Percentiles rank a stretch among this genome's conserved stretches.
phyloP scores from a whole-genome alignment of 768 basidiomycete species.

The Hygrophoropsis aurantiaca region DNA sequence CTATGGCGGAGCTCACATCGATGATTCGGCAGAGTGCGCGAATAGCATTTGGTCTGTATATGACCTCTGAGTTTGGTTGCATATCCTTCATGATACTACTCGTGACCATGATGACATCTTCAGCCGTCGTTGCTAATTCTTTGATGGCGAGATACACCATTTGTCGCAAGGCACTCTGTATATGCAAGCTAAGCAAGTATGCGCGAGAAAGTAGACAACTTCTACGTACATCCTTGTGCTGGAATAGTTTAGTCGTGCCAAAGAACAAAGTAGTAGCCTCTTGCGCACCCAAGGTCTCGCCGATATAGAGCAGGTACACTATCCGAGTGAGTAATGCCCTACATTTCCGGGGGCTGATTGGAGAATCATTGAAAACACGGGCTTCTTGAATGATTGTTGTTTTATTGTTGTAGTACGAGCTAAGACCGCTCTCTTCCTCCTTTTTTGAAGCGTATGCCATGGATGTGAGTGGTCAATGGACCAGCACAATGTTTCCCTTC shows the following conservation, averaged over 20 bases:
- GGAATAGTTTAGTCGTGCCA: constrained; percentile 97
- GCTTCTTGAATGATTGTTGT: constrained; percentile 98
- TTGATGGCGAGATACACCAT: constrained; percentile 99
- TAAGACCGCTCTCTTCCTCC: constrained; percentile 93
- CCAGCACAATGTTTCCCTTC: constrained; percentile 13
- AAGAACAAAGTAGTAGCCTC: constrained; percentile 99
- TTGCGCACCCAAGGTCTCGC: constrained; percentile 91
- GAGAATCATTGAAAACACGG: constrained; percentile 98
- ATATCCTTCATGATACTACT: constrained; percentile 99
- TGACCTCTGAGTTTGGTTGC: constrained; percentile 98
- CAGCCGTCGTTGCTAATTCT: constrained; percentile 91
- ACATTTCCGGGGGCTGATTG: constrained; percentile 97
- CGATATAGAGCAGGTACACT: constrained; percentile 94
- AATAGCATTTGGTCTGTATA: constrained; percentile 97
- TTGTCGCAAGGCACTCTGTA: constrained; percentile 89
- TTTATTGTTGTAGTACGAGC: constrained; percentile 94
- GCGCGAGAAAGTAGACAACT: not conserved
- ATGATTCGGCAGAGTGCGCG: constrained; percentile 95
- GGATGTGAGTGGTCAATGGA: constrained; percentile 40
- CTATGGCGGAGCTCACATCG: constrained; percentile 64
- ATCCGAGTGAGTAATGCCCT: constrained; percentile 94
- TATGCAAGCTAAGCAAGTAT: constrained; percentile 9
- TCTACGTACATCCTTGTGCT: constrained; percentile 93
- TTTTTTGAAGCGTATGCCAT: constrained; percentile 89
- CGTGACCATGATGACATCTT: constrained; percentile 99